These are phyloP conservation scores for Aquilaria agallochum DNA, from an alignment of 441 rosid genomes.

Conservation along the genomic window DNA sequence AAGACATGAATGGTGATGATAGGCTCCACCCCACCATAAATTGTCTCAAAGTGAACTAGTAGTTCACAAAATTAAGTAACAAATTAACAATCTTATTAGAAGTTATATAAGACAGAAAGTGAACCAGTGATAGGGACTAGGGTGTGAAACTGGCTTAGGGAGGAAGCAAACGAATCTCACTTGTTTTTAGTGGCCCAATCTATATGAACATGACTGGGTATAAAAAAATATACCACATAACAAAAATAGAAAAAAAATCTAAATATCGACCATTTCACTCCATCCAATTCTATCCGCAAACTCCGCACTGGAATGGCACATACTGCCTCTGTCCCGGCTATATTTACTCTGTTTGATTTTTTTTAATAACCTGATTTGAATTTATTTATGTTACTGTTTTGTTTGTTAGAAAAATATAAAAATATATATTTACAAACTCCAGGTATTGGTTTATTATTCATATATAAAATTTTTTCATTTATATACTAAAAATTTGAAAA, in stretches of 20 bases:
- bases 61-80: conserved; percentile 13
- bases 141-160: conserved; percentile 47
- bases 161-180: conserved; percentile 46
- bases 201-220: conserved; percentile 31
- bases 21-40: neutral
- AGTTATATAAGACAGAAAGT: conserved; percentile 33
- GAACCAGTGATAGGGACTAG: conserved; percentile 4
- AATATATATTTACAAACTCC: too few relatives aligned
- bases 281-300: too few relatives aligned
- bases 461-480: too few relatives aligned
- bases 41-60: neutral
- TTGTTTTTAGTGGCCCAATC: conserved; percentile 25
- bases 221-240: conserved; percentile 21
- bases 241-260: neutral
- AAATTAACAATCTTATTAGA: conserved; percentile 9
- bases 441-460: too few relatives aligned
- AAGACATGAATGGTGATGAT: neutral
- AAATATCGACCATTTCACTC: neutral
- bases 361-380: too few relatives aligned
- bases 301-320: too few relatives aligned
- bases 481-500: too few relatives aligned
- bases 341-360: too few relatives aligned
- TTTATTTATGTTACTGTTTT: too few relatives aligned
- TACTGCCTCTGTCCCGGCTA: too few relatives aligned
- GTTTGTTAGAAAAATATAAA: too few relatives aligned